A percentile compares a stretch with the other conserved stretches of the same genome.
phyloP scores from a whole-genome alignment of 352 stramenopile genomes.

The Stephanocyclus meneghinianus region DNA sequence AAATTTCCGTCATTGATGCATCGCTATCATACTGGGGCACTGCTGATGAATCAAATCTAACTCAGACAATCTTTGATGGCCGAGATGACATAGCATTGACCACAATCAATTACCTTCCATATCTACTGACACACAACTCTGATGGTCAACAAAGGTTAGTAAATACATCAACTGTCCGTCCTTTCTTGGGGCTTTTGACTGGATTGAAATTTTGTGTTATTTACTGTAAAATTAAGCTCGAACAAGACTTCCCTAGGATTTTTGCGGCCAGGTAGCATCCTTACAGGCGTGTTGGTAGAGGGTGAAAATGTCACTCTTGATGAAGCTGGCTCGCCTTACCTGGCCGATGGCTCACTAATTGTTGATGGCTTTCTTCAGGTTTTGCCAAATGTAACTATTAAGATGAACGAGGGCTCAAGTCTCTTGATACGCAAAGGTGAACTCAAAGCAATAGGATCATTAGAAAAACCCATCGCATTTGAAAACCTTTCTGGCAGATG shows the following conservation, averaged over 20 bases:
- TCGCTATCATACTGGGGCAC: constrained; percentile 16
- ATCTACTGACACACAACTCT: constrained; percentile 6
- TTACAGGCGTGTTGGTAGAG: constrained; percentile 12
- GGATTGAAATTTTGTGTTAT: too few species aligned
- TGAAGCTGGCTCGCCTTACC: constrained; percentile 18
- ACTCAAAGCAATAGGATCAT: constrained; percentile 9
- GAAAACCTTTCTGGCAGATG: constrained; percentile 1
- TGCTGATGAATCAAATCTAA: constrained; percentile 12
- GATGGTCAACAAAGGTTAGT: constrained; percentile 9
- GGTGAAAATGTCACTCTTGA: constrained; percentile 19
- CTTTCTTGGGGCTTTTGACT: too few species aligned
- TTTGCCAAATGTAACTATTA: constrained; percentile 18
- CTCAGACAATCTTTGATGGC: constrained; percentile 10
- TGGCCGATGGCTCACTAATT: constrained; percentile 19
- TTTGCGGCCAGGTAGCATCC: constrained; percentile 1
- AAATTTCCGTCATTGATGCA: constrained; percentile 8
- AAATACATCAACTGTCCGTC: neutral
- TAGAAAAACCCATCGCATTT: constrained; percentile 17
- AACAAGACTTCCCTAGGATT: constrained; percentile 15
- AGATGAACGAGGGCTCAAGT: constrained; percentile 9
- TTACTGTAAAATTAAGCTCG: neutral
- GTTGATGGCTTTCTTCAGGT: constrained; percentile 21
- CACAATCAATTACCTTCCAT: constrained; percentile 13
- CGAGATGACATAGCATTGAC: constrained; percentile 4
- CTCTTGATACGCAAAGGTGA: constrained; percentile 14